phyloP scores from a whole-genome alignment of 140 eudicot genomes.

The Ambrosia hybrid region DNA sequence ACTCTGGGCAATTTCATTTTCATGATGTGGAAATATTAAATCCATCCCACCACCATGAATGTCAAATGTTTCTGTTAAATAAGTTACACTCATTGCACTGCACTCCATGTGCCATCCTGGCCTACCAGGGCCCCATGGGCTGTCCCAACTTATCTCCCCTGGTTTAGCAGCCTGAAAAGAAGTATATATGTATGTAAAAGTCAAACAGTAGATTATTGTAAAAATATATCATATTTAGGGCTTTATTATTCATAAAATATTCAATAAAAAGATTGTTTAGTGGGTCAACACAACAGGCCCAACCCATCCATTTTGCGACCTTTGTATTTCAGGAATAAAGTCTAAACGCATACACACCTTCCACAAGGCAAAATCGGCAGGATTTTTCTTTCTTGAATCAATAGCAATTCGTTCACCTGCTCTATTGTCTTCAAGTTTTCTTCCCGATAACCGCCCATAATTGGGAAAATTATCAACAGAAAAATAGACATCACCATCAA shows the following conservation, averaged over 20 bases:
- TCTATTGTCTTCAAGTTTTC: constrained; percentile 79
- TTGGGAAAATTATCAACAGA: constrained; percentile 71
- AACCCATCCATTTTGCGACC: background rate
- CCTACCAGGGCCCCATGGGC: constrained; percentile 97
- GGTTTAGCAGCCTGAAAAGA: constrained; percentile 80
- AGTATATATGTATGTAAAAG: background rate
- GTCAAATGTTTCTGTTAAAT: constrained; percentile 65
- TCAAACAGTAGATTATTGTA: background rate
- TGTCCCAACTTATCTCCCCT: constrained; percentile 94
- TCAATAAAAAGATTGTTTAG: background rate
- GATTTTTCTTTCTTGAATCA: constrained; percentile 76
- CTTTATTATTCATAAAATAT: background rate
- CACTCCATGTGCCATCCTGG: constrained; percentile 99
- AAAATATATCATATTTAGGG: background rate
- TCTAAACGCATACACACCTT: constrained; percentile 45
- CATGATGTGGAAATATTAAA: no score
- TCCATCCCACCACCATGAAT: constrained; percentile 61
- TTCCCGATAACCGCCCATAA: constrained; percentile 54
- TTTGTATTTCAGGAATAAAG: background rate
- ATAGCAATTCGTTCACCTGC: constrained; percentile 92
- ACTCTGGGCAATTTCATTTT: no score
- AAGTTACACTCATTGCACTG: constrained; percentile 94
- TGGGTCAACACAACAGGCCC: background rate
- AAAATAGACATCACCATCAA: constrained; percentile 90
- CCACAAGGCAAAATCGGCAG: constrained; percentile 93